A percentile compares a stretch with the other conserved stretches of the same genome.
These are phyloP conservation scores for Penicillium paradoxum DNA, from an alignment of 495 filamentous ascomycete genomes.

Conservation along the genomic window DNA sequence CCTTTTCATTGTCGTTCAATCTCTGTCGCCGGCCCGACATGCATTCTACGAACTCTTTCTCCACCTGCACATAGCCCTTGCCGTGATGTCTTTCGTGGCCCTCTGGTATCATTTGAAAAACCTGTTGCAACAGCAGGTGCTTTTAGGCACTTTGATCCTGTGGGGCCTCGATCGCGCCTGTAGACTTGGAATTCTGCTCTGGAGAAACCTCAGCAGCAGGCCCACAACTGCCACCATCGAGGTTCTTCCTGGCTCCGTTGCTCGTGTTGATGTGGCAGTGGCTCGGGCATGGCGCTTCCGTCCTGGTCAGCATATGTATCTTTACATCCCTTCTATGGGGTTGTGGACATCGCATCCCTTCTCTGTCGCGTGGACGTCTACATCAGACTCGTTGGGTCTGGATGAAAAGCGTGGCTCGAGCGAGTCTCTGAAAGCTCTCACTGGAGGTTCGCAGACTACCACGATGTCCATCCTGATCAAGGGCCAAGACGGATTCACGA, in stretches of 20 bases:
- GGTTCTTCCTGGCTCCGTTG: conserved; percentile 46
- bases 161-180: conserved; percentile 47
- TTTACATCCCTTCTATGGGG: conserved; percentile 48
- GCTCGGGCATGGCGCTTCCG: conserved; percentile 45
- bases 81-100: conserved; percentile 44
- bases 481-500: conserved; percentile 51
- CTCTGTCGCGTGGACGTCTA: conserved; percentile 49
- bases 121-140: conserved; percentile 36
- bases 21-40: conserved; percentile 50
- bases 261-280: conserved; percentile 46
- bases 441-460: conserved; percentile 28
- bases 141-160: conserved; percentile 34
- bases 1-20: conserved; percentile 44
- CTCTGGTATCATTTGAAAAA: conserved; percentile 51
- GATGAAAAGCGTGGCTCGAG: conserved; percentile 29
- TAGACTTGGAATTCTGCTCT: conserved; percentile 49
- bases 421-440: conserved; percentile 32
- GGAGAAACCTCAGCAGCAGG: conserved; percentile 52
- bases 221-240: conserved; percentile 47
- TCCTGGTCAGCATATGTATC: conserved; percentile 53
- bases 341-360: conserved; percentile 56
- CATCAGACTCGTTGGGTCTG: background rate
- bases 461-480: conserved; percentile 51
- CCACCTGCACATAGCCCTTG: conserved; percentile 48
- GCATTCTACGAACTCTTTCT: conserved; percentile 57